phyloP scores from a whole-genome alignment of 371 early-diverging fungal genomes.

The Mucor irregularis region DNA sequence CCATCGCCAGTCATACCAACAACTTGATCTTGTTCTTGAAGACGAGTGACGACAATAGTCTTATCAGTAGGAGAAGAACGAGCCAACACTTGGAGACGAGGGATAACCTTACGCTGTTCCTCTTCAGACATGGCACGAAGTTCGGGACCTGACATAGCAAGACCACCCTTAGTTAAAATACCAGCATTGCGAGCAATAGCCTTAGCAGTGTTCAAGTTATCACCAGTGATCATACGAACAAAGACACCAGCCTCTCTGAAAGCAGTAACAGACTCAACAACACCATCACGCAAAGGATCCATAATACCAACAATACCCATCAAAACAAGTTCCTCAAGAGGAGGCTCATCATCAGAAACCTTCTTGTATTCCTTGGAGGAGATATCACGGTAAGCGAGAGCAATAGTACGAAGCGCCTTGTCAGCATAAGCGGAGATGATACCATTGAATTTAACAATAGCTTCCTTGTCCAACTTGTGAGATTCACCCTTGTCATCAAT shows the following conservation, averaged over 20 bases:
- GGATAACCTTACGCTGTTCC: constrained; percentile 78
- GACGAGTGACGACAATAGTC: constrained; percentile 81
- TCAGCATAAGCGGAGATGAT: constrained; percentile 79
- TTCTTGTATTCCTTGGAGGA: constrained; percentile 20
- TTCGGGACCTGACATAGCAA: constrained; percentile 88
- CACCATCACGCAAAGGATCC: constrained; percentile 92
- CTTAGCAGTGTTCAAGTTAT: constrained; percentile 88
- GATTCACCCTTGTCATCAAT: constrained; percentile 55
- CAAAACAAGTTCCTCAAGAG: constrained; percentile 63
- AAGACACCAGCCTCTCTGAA: constrained; percentile 91
- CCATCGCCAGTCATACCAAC: constrained; percentile 98
- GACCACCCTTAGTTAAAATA: constrained; percentile 81
- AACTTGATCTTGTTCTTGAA: constrained; percentile 88
- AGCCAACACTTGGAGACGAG: constrained; percentile 89
- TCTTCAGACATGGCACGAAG: constrained; percentile 79
- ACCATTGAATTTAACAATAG: constrained; percentile 45
- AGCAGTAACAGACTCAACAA: constrained; percentile 76
- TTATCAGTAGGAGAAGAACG: constrained; percentile 94
- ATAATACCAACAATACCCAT: constrained; percentile 89
- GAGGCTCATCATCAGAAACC: constrained; percentile 53
- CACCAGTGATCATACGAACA: constrained; percentile 97
- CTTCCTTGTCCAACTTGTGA: constrained; percentile 52
- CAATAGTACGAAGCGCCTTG: constrained; percentile 88
- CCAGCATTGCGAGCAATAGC: constrained; percentile 89
- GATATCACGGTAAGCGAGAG: constrained; percentile 77